Evolutionary conservation across 345 rosid genomes (phyloP).

Genomic region (Pistacia vera): DNA sequence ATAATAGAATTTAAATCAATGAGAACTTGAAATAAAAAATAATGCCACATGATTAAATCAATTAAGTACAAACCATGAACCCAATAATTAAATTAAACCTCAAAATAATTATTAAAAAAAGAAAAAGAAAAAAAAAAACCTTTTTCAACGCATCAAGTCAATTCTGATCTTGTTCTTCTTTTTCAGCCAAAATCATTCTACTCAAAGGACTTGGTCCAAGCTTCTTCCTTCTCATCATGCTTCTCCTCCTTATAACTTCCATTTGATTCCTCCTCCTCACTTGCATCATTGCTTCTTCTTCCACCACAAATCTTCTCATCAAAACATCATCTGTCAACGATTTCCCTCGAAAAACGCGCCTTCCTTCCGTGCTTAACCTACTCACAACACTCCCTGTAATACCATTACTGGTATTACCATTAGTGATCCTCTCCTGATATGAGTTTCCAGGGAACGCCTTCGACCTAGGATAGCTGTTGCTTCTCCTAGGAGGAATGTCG

Average conservation of each 20-base stretch:
- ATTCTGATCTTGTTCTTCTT: constrained; percentile 9
- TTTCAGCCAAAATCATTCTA: constrained; percentile 71
- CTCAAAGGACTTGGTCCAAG: constrained; percentile 92
- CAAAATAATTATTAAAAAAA: background rate
- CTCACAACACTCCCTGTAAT: constrained; percentile 12
- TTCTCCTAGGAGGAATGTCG: constrained; percentile 80
- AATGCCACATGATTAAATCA: background rate
- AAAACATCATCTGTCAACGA: constrained; percentile 82
- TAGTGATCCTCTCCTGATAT: background rate
- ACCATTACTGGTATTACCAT: constrained; percentile 17
- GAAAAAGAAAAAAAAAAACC: background rate
- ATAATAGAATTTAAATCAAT: too few relatives aligned
- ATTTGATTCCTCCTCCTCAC: constrained; percentile 74
- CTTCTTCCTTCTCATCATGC: constrained; percentile 58
- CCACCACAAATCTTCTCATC: constrained; percentile 94
- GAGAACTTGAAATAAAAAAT: too few relatives aligned
- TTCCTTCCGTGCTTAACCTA: constrained; percentile 63
- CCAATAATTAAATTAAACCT: constrained; percentile 1
- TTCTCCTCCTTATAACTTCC: constrained; percentile 80
- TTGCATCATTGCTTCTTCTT: constrained; percentile 93
- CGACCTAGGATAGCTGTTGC: constrained; percentile 86
- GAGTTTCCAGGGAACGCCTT: constrained; percentile 38
- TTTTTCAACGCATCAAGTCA: background rate
- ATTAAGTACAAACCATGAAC: constrained; percentile 18
- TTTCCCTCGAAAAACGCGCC: constrained; percentile 81